These are phyloP conservation scores for Pythium volutum DNA, from an alignment of 352 stramenopile genomes.

Conservation along the genomic window DNA sequence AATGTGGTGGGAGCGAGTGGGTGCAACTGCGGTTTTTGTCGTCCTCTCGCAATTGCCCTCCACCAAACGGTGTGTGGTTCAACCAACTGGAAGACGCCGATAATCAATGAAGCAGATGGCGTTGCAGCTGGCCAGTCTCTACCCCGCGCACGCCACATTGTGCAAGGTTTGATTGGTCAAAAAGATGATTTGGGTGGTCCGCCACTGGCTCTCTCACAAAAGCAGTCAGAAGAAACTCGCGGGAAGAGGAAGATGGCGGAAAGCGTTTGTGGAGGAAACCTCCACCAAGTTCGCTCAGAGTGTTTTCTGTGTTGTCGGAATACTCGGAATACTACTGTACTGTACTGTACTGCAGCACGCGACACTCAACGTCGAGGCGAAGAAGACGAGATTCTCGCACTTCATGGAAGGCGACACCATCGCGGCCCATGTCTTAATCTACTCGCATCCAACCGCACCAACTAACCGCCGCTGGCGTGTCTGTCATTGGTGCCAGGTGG, in stretches of 20 bases:
- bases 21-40: neutral
- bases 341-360: too few relatives aligned
- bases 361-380: too few relatives aligned
- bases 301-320: slow-evolving; percentile 7
- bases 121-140: slow-evolving; percentile 10
- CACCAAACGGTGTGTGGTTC: neutral
- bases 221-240: slow-evolving; percentile 3
- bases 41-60: slow-evolving; percentile 9
- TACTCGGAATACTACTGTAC: too few relatives aligned
- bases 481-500: neutral
- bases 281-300: too few relatives aligned
- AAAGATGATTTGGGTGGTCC: slow-evolving; percentile 19
- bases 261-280: too few relatives aligned
- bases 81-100: neutral
- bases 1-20: neutral
- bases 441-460: neutral
- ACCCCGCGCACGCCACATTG: slow-evolving; percentile 1
- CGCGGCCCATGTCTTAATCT: too few relatives aligned
- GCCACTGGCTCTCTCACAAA: slow-evolving; percentile 11
- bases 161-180: slow-evolving; percentile 14
- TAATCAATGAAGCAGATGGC: neutral
- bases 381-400: too few relatives aligned
- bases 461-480: neutral
- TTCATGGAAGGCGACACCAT: too few relatives aligned
- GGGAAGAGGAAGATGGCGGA: neutral